Evolutionary conservation across 1,139 yeast genomes (phyloP), one percentile per base, ranked within the genome.

Genomic region (Hyphopichia wangnamkhiaoensis): DNA sequence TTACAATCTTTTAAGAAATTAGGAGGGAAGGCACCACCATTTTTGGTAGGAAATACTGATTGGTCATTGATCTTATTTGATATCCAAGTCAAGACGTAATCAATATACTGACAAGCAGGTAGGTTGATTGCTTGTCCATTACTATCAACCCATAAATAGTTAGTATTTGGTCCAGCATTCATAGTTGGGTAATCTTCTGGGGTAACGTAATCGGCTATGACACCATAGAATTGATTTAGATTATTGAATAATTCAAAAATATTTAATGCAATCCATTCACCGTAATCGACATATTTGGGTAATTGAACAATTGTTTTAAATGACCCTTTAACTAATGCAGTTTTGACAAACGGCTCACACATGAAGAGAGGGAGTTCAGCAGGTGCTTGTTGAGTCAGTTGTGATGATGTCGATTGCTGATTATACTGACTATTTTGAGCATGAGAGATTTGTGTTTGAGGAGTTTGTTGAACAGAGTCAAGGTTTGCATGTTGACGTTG

Each of bases 301-400:
- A 89, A 73, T 59, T 88, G 96, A 1, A 93, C 98, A 48, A 93
- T 93, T 1, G 98, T 91, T 54, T 87, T 90, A 68, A 90, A 94
- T 1, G 96, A 87, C n/a, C 99, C 99, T 56, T 93, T 93, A 25
- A 94, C 98, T 34, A 93, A 71, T 0, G 98, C 95, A 0, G 97
- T 88, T 46, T 91, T 84, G 5, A 91, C 94, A 62, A 87, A 94
- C 12, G 98, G 98, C 50, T 91, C 96, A 58, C 95, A 84, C 53
- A 93, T 61, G 57, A 90, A 93, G 35, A 85, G 71, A 9, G 91
- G 95, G 36, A 19, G 14, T 12, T 40, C n/a, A 34, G 39, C 17
- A 25, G 46, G 15, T 24, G 37, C 21, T 12, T 18, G 14, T 3
- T 12, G 20, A 7, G 25, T 24, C 7, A n/a, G 12, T 21, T 23